These are phyloP conservation scores for Datisca glomerata DNA, from an alignment of 306 rosid genomes.

Conservation along the genomic window DNA sequence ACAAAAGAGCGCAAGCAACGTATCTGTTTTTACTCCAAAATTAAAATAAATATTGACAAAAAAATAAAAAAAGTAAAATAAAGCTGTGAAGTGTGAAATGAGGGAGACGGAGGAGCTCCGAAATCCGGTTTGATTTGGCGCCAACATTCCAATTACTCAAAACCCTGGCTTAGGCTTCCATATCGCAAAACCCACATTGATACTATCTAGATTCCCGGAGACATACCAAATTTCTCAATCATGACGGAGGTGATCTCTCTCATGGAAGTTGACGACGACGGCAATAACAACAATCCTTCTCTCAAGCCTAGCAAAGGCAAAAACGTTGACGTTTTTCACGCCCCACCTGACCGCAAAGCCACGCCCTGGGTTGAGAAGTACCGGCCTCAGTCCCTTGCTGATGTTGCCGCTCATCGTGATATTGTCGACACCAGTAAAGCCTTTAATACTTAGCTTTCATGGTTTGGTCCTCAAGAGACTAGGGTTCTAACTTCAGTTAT, in stretches of 20 bases:
- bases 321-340: slow-evolving; percentile 17
- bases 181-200: no score
- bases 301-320: slow-evolving; percentile 31
- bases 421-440: slow-evolving; percentile 80
- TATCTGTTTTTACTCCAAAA: no score
- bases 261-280: slow-evolving; percentile 56
- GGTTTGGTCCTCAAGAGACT: slow-evolving; percentile 3
- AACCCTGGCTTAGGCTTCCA: no score
- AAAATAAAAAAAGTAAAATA: no score
- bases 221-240: background rate
- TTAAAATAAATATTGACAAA: no score
- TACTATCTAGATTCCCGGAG: no score
- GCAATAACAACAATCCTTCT: slow-evolving; percentile 6
- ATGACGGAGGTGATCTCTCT: slow-evolving; percentile 39
- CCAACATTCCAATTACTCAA: no score
- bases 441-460: background rate
- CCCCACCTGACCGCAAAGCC: slow-evolving; percentile 26
- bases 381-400: slow-evolving; percentile 89
- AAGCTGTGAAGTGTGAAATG: no score
- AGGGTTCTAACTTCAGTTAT: slow-evolving; percentile 12
- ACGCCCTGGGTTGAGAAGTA: slow-evolving; percentile 90
- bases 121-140: no score
- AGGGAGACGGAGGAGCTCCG: no score
- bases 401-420: slow-evolving; percentile 95
- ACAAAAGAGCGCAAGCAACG: no score